Evolutionary conservation across 768 basidiomycete species (phyloP), one percentile per base, ranked within the genome.

Genomic region (Lentinula aciculospora): DNA sequence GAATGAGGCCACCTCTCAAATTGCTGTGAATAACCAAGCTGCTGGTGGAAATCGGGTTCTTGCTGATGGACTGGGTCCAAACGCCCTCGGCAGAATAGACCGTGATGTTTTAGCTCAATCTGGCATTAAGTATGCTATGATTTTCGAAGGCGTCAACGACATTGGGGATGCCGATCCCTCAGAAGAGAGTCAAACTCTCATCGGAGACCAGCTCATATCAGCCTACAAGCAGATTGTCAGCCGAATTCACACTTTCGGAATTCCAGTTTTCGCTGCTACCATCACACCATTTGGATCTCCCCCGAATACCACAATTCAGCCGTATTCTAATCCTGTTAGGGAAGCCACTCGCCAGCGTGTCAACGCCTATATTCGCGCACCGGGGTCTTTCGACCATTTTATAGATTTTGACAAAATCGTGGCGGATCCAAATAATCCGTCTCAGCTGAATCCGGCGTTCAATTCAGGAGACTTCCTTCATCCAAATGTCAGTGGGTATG

Each of bases 111-210:
- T 82, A 44, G 61, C 77, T 5, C 79, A 79, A 34, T 66, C 76
- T 27, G 74, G 75, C n/a, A 72, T 78, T 46, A 68, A 68, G 39
- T 80, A 71, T 65, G 75, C 71, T 29, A 76, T 81, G 71, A 74
- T 82, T 62, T 80, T 79, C 66, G 78, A 79, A 62, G 80, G 80
- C 51, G 77, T 80, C 25, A 82, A 81, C 72, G 81, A 81, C 70
- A 78, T 81, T 53, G 80, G 79, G 3, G 69, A 68, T 4, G 76
- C 74, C 4, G 61, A 60, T 7, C 62, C 76, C 29, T 70, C 68
- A n/a, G 48, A 64, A 0, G 68, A 61, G 77, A 81, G 67, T 58
- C 51, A 53, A 25, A 67, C 40, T 66, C 61, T 23, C 12, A 56
- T 58, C 10, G 42, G 42, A 19, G 49, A 51, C 37, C 67, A 67